A percentile compares a stretch with the other conserved stretches of the same genome.
phyloP scores from a whole-genome alignment of 306 rosid species.

The Parietaria judaica region DNA sequence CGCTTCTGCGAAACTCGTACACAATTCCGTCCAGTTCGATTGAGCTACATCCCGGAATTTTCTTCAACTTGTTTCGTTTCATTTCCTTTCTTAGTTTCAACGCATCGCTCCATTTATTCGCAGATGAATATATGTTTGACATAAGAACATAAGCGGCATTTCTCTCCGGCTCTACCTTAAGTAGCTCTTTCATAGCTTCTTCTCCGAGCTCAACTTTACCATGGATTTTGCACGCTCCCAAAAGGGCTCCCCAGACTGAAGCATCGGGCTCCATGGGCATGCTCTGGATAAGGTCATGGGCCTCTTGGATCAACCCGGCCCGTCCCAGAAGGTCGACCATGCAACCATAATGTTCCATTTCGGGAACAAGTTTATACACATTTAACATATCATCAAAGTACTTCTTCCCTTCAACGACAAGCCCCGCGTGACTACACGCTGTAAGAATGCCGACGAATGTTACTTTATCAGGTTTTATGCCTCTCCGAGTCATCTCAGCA shows the following conservation, averaged over 20 bases:
- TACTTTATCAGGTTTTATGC: slow-evolving; percentile 32
- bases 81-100: slow-evolving; percentile 33
- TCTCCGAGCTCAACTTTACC: slow-evolving; percentile 29
- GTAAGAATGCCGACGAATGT: slow-evolving; percentile 34
- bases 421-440: slow-evolving; percentile 40
- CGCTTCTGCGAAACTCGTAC: slow-evolving; percentile 35
- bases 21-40: slow-evolving; percentile 33
- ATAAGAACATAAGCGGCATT: slow-evolving; percentile 32
- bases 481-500: slow-evolving; percentile 22
- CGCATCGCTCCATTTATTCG: slow-evolving; percentile 36
- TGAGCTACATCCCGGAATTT: slow-evolving; percentile 39
- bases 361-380: slow-evolving; percentile 25
- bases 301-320: slow-evolving; percentile 27
- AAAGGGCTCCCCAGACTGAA: slow-evolving; percentile 29
- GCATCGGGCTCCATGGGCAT: slow-evolving; percentile 38
- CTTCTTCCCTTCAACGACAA: slow-evolving; percentile 30
- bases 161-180: slow-evolving; percentile 25
- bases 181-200: slow-evolving; percentile 20
- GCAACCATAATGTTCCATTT: slow-evolving; percentile 38
- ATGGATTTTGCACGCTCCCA: slow-evolving; percentile 39
- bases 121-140: slow-evolving; percentile 35
- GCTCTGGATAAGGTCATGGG: slow-evolving; percentile 23
- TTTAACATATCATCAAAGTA: slow-evolving; percentile 28
- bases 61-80: slow-evolving; percentile 33
- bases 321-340: slow-evolving; percentile 46